Evolutionary conservation across 148 eudicot species (phyloP).

Genomic region (Chenopodium berlandieri): DNA sequence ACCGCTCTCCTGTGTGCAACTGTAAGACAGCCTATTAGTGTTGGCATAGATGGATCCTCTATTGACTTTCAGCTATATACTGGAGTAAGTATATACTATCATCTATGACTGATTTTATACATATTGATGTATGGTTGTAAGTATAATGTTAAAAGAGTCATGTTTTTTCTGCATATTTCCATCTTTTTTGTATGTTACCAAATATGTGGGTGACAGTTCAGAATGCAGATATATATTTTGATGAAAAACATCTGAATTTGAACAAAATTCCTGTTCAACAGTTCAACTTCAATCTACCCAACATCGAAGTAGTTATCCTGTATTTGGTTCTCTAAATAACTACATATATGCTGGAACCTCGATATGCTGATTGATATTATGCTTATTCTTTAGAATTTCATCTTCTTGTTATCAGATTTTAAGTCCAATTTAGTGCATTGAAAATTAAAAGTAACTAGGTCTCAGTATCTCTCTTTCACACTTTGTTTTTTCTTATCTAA

Average conservation of each 20-base stretch:
- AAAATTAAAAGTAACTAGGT: no score
- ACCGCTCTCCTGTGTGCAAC: conserved; percentile 51
- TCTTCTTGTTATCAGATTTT: background rate
- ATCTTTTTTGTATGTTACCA: background rate
- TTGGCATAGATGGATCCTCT: conserved; percentile 51
- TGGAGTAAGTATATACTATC: conserved; percentile 36
- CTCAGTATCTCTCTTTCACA: no score
- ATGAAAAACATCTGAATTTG: background rate
- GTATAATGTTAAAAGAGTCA: background rate
- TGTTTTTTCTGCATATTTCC: background rate
- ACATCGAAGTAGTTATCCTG: no score
- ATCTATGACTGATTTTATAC: background rate
- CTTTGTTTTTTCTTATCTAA: background rate
- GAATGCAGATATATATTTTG: background rate
- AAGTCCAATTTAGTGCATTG: background rate
- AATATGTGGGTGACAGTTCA: background rate
- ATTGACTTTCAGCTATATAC: conserved; percentile 63
- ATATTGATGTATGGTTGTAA: background rate
- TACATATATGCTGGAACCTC: background rate
- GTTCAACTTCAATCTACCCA: background rate
- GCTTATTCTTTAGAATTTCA: background rate
- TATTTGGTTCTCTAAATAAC: background rate
- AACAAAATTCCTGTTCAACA: background rate
- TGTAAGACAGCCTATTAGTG: conserved; percentile 56
- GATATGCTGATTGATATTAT: background rate